Percentiles rank a stretch among this genome's conserved stretches.
Evolutionary conservation across 495 filamentous ascomycete species (phyloP).

Genomic region (Penicillium robsamsonii): DNA sequence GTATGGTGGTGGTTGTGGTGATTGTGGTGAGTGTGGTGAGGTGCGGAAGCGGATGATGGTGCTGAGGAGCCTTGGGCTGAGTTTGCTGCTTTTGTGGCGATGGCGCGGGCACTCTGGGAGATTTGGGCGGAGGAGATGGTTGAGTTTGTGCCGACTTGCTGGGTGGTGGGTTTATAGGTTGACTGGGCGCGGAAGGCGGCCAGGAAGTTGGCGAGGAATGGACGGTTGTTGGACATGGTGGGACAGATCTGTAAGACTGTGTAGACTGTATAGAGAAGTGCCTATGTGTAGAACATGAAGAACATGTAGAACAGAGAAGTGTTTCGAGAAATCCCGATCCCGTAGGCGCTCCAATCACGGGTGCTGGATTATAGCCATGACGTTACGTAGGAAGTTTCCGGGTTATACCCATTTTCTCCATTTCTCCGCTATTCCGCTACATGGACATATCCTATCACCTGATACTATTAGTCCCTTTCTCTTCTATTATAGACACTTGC

Average conservation of each 20-base stretch:
- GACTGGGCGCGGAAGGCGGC: conserved; percentile 73
- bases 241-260: neutral
- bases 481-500: neutral
- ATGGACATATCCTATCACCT: neutral
- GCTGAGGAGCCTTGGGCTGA: conserved; percentile 16
- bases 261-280: neutral
- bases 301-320: neutral
- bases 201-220: conserved; percentile 84
- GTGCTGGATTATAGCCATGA: conserved; percentile 26
- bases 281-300: neutral
- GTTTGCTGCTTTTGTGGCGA: conserved; percentile 40
- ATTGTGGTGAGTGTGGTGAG: conserved; percentile 7
- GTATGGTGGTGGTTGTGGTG: conserved; percentile 12
- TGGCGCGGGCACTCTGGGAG: conserved; percentile 41
- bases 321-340: conserved; percentile 7
- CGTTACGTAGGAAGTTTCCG: conserved; percentile 24
- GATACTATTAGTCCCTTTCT: neutral
- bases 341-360: conserved; percentile 24
- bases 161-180: conserved; percentile 44
- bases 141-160: conserved; percentile 24
- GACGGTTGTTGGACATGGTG: conserved; percentile 65
- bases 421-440: neutral
- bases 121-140: conserved; percentile 37
- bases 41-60: conserved; percentile 12
- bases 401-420: conserved; percentile 2